Percentiles rank a stretch among this genome's conserved stretches.
Evolutionary conservation across 106 monocot genomes (phyloP).

Genomic region (Chionographis japonica): DNA sequence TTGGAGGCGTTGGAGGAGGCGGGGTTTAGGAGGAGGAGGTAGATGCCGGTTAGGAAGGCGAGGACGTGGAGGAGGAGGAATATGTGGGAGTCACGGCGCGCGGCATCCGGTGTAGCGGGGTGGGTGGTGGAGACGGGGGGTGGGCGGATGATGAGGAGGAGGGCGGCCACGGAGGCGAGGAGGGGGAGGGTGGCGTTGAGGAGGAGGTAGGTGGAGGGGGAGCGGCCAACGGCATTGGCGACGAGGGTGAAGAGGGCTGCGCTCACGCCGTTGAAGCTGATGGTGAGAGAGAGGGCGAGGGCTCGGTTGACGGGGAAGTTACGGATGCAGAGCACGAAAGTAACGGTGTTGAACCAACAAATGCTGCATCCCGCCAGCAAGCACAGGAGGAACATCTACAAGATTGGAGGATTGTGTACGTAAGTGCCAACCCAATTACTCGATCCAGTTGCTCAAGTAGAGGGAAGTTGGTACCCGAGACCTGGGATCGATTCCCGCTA

Average conservation of each 20-base stretch:
- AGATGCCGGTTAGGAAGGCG: slow-evolving; percentile 78
- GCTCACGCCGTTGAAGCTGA: slow-evolving; percentile 81
- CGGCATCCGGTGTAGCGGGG: slow-evolving; percentile 11
- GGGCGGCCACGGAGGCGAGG: slow-evolving; percentile 38
- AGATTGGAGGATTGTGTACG: no score
- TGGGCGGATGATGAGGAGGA: slow-evolving; percentile 59
- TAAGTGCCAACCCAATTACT: no score
- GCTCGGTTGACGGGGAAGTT: slow-evolving; percentile 59
- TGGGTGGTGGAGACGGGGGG: slow-evolving; percentile 18
- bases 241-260: slow-evolving; percentile 72
- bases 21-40: slow-evolving; percentile 63
- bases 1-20: slow-evolving; percentile 17
- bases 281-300: slow-evolving; percentile 69
- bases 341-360: slow-evolving; percentile 91
- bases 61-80: slow-evolving; percentile 66
- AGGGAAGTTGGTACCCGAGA: no score
- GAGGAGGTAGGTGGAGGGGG: slow-evolving; percentile 61
- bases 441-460: no score
- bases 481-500: no score
- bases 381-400: slow-evolving; percentile 73
- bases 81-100: slow-evolving; percentile 27
- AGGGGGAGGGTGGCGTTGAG: slow-evolving; percentile 71
- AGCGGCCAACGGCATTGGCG: slow-evolving; percentile 38
- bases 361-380: slow-evolving; percentile 72
- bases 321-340: slow-evolving; percentile 73